Evolutionary conservation across 108 stramenopile species (phyloP).

Genomic region (Stephanodiscus minutulus): DNA sequence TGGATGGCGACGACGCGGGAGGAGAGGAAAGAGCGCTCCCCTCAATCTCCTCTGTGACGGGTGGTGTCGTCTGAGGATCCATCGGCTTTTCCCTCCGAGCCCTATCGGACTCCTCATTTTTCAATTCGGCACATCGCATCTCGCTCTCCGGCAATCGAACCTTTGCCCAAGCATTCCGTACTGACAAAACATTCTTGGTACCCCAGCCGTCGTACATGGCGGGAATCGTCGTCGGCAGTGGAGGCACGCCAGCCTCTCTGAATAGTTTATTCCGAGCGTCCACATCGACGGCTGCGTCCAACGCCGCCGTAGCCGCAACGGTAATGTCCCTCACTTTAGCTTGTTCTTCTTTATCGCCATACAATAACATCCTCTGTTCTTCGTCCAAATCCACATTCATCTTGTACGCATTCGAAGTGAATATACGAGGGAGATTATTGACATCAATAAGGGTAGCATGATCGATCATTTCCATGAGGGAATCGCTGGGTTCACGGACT

Average conservation of each 20-base stretch:
- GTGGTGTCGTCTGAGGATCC: slow-evolving; percentile 4
- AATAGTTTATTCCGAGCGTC: slow-evolving; percentile 11
- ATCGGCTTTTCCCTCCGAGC: slow-evolving; percentile 38
- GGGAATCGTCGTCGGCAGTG: slow-evolving; percentile 23
- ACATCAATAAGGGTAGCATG: slow-evolving; percentile 75
- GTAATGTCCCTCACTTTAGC: slow-evolving; percentile 30
- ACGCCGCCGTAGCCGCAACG: slow-evolving; percentile 18
- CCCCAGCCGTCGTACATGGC: slow-evolving; percentile 64
- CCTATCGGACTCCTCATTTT: slow-evolving; percentile 26
- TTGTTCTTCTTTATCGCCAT: slow-evolving; percentile 40
- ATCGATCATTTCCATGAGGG: slow-evolving; percentile 76
- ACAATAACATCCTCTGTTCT: slow-evolving; percentile 68
- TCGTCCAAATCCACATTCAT: slow-evolving; percentile 55
- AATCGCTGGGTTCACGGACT: slow-evolving; percentile 29
- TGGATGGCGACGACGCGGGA: slow-evolving; percentile 6
- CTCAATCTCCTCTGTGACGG: slow-evolving; percentile 1
- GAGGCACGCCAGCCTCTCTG: slow-evolving; percentile 33
- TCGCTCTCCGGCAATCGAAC: slow-evolving; percentile 65
- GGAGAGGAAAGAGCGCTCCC: background rate
- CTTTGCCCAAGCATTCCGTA: slow-evolving; percentile 72
- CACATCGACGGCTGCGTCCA: background rate
- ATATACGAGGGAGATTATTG: slow-evolving; percentile 54
- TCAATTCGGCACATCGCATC: slow-evolving; percentile 20
- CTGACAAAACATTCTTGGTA: slow-evolving; percentile 63
- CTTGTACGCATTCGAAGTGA: slow-evolving; percentile 50